Evolutionary conservation across 1,284 basidiomycete species (phyloP).

Genomic region (Ceratorhiza oryzae-sativae): DNA sequence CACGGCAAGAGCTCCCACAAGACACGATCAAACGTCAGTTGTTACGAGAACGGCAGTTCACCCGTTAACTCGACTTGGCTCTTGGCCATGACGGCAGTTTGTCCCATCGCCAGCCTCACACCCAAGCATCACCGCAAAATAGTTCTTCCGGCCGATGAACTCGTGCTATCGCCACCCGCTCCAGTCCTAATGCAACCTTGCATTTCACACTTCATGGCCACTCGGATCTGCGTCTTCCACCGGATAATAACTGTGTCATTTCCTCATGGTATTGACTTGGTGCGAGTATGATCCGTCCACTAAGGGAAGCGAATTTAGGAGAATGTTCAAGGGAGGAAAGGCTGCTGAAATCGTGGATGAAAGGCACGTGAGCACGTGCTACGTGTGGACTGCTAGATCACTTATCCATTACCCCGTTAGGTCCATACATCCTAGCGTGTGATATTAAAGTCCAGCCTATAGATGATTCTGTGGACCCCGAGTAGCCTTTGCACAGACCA

Average conservation of each 20-base stretch:
- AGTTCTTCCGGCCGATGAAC: neutral
- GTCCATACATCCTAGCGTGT: neutral
- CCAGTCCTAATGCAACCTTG: neutral
- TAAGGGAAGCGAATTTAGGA: constrained; percentile 1
- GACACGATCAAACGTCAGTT: constrained; percentile 11
- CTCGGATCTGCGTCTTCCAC: constrained; percentile 16
- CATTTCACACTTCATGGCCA: neutral
- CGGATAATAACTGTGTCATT: constrained; percentile 8
- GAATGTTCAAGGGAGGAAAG: neutral
- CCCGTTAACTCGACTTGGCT: too few species aligned
- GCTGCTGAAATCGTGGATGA: too few species aligned
- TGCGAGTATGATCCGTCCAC: constrained; percentile 27
- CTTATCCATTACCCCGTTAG: neutral
- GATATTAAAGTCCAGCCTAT: neutral
- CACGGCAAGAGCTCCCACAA: constrained; percentile 16
- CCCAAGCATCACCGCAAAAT: neutral
- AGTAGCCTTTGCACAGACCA: neutral
- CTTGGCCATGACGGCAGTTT: constrained; percentile 11
- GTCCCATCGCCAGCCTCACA: neutral
- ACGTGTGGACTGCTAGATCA: neutral
- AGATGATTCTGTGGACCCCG: neutral
- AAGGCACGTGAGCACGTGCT: neutral
- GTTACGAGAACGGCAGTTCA: too few species aligned
- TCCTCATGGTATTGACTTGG: neutral
- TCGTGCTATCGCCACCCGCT: neutral